These are phyloP conservation scores for Cladophialophora immunda DNA, from an alignment of 2,329 filamentous ascomycete genomes.

Conservation along the genomic window DNA sequence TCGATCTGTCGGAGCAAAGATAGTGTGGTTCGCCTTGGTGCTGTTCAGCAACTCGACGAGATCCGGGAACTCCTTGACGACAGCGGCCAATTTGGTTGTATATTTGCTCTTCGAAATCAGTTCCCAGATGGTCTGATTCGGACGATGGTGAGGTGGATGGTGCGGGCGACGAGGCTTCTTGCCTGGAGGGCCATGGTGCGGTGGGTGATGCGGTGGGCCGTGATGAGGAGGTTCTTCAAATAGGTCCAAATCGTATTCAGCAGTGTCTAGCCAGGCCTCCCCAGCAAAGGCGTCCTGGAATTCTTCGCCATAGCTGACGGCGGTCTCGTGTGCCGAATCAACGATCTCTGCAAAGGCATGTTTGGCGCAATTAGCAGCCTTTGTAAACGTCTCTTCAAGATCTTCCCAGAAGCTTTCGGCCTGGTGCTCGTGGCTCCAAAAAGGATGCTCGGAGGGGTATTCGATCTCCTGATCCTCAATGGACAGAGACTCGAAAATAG, in stretches of 20 bases:
- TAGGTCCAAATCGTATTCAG: conserved; percentile 35
- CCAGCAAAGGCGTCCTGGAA: conserved; percentile 57
- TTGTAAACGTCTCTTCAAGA: conserved; percentile 43
- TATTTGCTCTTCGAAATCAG: conserved; percentile 78
- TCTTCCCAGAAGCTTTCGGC: conserved; percentile 40
- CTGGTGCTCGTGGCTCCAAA: conserved; percentile 37
- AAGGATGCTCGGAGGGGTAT: conserved; percentile 34
- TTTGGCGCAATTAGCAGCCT: conserved; percentile 53
- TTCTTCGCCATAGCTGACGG: conserved; percentile 50
- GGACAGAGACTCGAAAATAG: conserved; percentile 37
- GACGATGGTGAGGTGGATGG: conserved; percentile 50
- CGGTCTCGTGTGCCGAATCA: conserved; percentile 49
- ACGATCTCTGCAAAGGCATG: conserved; percentile 55
- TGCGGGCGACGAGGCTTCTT: conserved; percentile 44
- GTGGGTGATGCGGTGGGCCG: conserved; percentile 41
- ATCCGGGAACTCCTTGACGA: conserved; percentile 77
- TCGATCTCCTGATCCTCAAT: conserved; percentile 32
- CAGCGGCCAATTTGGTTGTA: conserved; percentile 77
- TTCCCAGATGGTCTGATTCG: conserved; percentile 80
- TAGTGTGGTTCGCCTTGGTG: conserved; percentile 76
- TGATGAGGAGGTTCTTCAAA: conserved; percentile 34
- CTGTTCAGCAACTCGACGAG: conserved; percentile 77
- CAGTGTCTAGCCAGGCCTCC: conserved; percentile 56
- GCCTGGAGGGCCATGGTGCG: conserved; percentile 44
- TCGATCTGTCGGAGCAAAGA: conserved; percentile 80